phyloP scores from a whole-genome alignment of 768 basidiomycete species.

The Pleurotus sapidus region DNA sequence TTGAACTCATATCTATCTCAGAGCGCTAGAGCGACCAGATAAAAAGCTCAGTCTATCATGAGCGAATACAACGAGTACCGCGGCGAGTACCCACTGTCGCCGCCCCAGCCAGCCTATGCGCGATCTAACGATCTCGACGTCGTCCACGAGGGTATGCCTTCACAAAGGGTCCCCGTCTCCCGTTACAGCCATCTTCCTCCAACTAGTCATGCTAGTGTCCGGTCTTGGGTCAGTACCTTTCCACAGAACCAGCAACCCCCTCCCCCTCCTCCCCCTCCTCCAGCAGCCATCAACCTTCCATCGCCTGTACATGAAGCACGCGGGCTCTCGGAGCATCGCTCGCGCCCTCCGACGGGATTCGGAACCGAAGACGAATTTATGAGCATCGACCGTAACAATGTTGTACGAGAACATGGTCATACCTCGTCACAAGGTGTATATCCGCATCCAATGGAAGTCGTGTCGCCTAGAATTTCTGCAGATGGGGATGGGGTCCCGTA shows the following conservation, averaged over 20 bases:
- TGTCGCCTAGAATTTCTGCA: not conserved
- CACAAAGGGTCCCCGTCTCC: not conserved
- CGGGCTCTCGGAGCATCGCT: not conserved
- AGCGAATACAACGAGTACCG: not conserved
- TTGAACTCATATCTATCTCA: not conserved
- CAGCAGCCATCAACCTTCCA: conserved; percentile 1
- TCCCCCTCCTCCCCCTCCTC: not conserved
- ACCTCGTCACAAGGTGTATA: not conserved
- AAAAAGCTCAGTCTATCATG: not conserved
- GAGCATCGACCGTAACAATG: not conserved
- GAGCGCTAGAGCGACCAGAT: not conserved
- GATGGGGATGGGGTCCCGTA: not conserved
- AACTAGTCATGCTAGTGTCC: not conserved
- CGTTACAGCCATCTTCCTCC: not conserved
- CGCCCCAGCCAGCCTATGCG: conserved; percentile 1
- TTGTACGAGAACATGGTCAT: not conserved
- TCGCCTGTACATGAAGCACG: not conserved
- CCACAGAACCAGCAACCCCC: not conserved
- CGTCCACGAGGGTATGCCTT: not conserved
- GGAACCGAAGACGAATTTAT: not conserved
- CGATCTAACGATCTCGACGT: not conserved
- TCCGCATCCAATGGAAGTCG: conserved; percentile 7
- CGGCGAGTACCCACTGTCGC: not conserved
- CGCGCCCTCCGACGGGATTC: not conserved
- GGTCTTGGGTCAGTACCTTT: not conserved